These are phyloP conservation scores for Pueraria montana DNA, from an alignment of 306 rosid species.

Conservation along the genomic window DNA sequence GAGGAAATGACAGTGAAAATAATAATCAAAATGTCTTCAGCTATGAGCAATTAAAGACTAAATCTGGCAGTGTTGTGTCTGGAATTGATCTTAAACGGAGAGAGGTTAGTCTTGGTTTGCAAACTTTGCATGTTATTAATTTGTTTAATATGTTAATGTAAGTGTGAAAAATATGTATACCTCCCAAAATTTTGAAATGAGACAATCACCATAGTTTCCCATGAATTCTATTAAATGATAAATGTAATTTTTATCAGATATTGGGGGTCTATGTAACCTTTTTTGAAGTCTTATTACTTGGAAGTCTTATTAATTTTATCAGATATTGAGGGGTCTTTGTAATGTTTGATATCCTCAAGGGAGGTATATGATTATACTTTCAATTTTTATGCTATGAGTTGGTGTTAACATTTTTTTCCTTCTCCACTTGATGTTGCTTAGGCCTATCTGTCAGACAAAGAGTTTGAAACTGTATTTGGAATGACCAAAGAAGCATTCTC, in stretches of 20 bases:
- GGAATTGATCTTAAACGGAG: constrained; percentile 92
- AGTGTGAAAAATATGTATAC: neutral
- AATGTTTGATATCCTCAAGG: constrained; percentile 10
- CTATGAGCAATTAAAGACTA: constrained; percentile 90
- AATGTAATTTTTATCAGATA: too few relatives aligned
- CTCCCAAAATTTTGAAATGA: neutral
- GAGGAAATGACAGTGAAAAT: constrained; percentile 57
- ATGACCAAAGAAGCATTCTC: constrained; percentile 83
- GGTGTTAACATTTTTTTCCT: constrained; percentile 40
- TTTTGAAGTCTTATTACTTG: neutral
- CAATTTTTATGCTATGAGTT: neutral
- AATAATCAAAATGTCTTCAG: constrained; percentile 57
- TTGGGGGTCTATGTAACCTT: too few relatives aligned
- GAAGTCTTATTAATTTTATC: neutral
- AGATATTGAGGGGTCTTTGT: neutral
- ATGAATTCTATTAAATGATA: neutral
- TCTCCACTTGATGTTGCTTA: constrained; percentile 50
- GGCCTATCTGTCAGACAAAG: constrained; percentile 92
- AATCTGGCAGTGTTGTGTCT: constrained; percentile 80
- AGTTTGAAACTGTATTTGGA: constrained; percentile 77
- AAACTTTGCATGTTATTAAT: constrained; percentile 16
- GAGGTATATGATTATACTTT: neutral
- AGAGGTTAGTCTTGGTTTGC: constrained; percentile 70
- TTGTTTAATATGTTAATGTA: constrained; percentile 19
- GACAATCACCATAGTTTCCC: neutral